Evolutionary conservation across 75 land plant species (phyloP).

Genomic region (Cupressus sempervirens): DNA sequence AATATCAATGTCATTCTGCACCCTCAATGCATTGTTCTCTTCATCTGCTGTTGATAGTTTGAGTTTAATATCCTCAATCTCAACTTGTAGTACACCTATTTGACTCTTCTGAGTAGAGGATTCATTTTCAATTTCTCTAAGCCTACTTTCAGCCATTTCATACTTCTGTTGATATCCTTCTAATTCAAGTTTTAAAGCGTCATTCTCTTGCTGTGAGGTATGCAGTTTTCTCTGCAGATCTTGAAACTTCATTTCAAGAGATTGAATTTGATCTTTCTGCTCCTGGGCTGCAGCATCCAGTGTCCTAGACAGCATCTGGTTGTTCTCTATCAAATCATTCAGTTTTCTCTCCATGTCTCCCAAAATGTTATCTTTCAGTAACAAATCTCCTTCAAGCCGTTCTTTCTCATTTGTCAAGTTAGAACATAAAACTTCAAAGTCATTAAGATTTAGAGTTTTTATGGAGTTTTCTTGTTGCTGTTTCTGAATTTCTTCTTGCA

Average conservation of each 20-base stretch:
- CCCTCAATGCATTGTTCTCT: constrained; percentile 2
- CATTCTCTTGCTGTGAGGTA: constrained; percentile 4
- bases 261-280: constrained; percentile 1
- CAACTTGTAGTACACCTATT: neutral
- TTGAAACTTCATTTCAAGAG: constrained; percentile 8
- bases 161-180: neutral
- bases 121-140: constrained; percentile 3
- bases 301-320: neutral
- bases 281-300: constrained; percentile 6
- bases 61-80: constrained; percentile 3
- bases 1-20: neutral
- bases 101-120: neutral
- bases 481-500: neutral
- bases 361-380: neutral
- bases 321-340: constrained; percentile 1
- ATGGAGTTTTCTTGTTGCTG: neutral
- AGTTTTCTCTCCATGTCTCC: neutral
- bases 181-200: neutral
- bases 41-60: neutral
- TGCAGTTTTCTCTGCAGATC: constrained; percentile 7
- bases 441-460: neutral
- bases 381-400: constrained; percentile 5
- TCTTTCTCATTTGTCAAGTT: constrained; percentile 10
- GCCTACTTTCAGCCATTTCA: constrained; percentile 6
- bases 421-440: neutral